phyloP scores from a whole-genome alignment of 2,329 filamentous ascomycete species.

The Hirsutella rhossiliensis region DNA sequence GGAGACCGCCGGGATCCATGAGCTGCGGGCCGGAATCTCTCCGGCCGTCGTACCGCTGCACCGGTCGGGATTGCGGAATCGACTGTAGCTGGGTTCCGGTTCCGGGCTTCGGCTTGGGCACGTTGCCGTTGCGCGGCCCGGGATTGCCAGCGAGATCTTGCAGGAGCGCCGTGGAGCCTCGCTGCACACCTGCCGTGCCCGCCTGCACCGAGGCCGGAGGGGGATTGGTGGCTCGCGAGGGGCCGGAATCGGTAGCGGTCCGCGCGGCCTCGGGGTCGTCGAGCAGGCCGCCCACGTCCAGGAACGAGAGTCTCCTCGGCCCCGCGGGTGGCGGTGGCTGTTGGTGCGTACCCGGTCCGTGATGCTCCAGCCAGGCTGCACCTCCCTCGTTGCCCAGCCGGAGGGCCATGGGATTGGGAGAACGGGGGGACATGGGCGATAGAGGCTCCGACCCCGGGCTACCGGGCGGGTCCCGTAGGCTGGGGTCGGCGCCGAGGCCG shows the following conservation, averaged over 20 bases:
- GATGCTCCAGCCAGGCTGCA: neutral
- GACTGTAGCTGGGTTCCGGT: slow-evolving; percentile 32
- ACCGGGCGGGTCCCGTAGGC: slow-evolving; percentile 29
- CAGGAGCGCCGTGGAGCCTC: slow-evolving; percentile 45
- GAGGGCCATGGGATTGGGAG: neutral
- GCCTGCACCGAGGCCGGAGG: slow-evolving; percentile 34
- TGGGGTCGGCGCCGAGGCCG: slow-evolving; percentile 53
- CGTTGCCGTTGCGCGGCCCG: slow-evolving; percentile 21
- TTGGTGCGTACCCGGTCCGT: neutral
- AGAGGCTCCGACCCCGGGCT: slow-evolving; percentile 9
- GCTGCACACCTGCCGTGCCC: slow-evolving; percentile 29
- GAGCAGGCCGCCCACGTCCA: slow-evolving; percentile 71
- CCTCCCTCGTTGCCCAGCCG: too few relatives aligned
- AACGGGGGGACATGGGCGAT: slow-evolving; percentile 11
- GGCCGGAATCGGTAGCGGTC: slow-evolving; percentile 11
- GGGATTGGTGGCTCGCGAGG: slow-evolving; percentile 1
- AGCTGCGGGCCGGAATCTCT: slow-evolving; percentile 20
- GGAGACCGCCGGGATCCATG: slow-evolving; percentile 27
- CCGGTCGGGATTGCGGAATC: slow-evolving; percentile 26
- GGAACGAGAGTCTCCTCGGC: slow-evolving; percentile 54
- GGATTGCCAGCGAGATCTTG: slow-evolving; percentile 46
- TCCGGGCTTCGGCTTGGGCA: slow-evolving; percentile 15
- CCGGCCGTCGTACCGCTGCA: slow-evolving; percentile 18
- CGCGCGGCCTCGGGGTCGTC: slow-evolving; percentile 28
- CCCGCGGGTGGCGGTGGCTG: neutral